These are phyloP conservation scores for Corchorus olitorius DNA, from an alignment of 345 rosid genomes.

Conservation along the genomic window DNA sequence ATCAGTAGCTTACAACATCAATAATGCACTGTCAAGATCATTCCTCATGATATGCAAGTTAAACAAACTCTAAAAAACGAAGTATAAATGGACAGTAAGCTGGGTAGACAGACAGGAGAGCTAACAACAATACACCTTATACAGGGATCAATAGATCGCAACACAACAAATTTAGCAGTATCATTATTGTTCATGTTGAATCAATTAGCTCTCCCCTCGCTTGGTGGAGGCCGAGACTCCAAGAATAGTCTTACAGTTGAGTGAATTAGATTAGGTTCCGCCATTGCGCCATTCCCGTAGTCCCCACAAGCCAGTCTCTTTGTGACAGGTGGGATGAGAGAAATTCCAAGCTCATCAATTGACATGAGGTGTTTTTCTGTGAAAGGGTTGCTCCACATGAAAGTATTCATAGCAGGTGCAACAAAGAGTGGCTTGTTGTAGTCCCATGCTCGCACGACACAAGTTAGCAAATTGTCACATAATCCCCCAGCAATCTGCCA, in stretches of 20 bases:
- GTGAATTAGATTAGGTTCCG: conserved; percentile 80
- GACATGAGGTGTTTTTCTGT: conserved; percentile 81
- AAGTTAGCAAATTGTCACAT: conserved; percentile 87
- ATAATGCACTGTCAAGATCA: not conserved
- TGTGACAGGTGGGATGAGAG: conserved; percentile 78
- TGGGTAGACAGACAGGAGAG: not conserved
- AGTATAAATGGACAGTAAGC: conserved; percentile 9
- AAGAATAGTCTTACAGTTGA: conserved; percentile 72
- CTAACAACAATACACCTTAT: not conserved
- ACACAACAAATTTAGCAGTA: conserved; percentile 7
- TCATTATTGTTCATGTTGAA: not conserved
- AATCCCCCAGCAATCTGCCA: conserved; percentile 91
- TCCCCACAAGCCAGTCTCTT: conserved; percentile 93
- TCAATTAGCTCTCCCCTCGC: conserved; percentile 19
- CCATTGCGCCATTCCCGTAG: conserved; percentile 90
- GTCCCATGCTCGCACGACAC: conserved; percentile 94
- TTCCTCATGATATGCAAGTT: conserved; percentile 11
- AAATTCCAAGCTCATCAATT: conserved; percentile 84
- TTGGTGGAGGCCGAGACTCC: conserved; percentile 54
- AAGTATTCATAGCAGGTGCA: conserved; percentile 88
- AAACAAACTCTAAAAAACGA: conserved; percentile 11
- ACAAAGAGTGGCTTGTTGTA: conserved; percentile 77
- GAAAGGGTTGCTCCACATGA: conserved; percentile 94
- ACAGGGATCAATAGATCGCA: not conserved
- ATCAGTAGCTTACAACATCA: not conserved